Base-by-base conservation (phyloP, 2,329 filamentous ascomycete genomes). In the Monilinia fructigena region DNA sequence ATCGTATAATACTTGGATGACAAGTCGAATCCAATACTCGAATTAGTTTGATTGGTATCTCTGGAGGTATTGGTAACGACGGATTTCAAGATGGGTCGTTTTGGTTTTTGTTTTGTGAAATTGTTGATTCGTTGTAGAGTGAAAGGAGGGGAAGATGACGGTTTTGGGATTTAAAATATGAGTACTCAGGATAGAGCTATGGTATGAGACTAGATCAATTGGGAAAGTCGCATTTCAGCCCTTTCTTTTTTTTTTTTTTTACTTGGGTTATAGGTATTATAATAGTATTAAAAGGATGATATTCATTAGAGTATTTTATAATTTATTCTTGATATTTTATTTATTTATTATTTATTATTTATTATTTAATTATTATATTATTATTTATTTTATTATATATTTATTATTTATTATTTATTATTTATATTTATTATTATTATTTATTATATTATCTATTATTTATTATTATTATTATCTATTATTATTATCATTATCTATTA, bases 111-210 rank as follows among this genome's bases (percentile, higher is more conserved):
- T 63, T 55, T 63, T 56, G 53, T 47, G 53, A 56, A 50, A 55
- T 56, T 64, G 62, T 56, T 65, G 62, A 65, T 65, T 65, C 58
- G 62, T 55, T 65, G 62, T 65, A 50, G 62, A 65, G 52, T 26
- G 38, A 40, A 48, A 48, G 54, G 53, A 50, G 28, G 53, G 60
- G 42, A 26, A 63, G 62, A 65, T 59, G 62, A 65, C 50, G 55
- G 55, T 50, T 60, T 65, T 65, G 63, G 63, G 63, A 63, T 40
- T 48, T 52, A n/a, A 47, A 62, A 65, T 59, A 65, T 65, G 53
- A 65, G 62, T n/a, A 26, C 42, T 65, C 47, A n/a, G 52, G 62
- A 16, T n/a, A 20, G 4, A 20, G 40, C 40, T n/a, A 20, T 48
- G 12, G 23, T 10, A 50, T 16, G 38, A 18, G 2, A 12, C 62